Evolutionary conservation across 345 rosid genomes (phyloP).

Genomic region (Sonneratia alba): DNA sequence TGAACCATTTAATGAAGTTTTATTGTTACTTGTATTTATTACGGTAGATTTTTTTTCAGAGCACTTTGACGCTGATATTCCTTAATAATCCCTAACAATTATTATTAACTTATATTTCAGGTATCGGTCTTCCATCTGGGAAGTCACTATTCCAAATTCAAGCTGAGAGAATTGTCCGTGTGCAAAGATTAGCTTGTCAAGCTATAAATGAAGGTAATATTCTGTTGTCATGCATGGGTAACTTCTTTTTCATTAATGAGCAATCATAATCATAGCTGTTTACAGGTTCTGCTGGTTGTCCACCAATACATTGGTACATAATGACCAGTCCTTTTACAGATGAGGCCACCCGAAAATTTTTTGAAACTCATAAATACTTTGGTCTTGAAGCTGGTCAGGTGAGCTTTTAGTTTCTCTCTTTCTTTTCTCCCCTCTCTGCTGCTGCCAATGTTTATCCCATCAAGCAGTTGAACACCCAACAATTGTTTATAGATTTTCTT

Average conservation of each 20-base stretch:
- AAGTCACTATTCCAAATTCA: conserved; percentile 95
- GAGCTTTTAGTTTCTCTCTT: conserved; percentile 7
- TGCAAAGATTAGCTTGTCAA: conserved; percentile 83
- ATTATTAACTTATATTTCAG: conserved; percentile 28
- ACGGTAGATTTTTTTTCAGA: neutral
- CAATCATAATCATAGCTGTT: neutral
- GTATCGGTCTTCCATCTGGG: conserved; percentile 90
- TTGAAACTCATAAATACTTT: conserved; percentile 73
- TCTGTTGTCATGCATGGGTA: neutral
- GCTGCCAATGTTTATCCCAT: neutral
- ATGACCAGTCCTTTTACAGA: conserved; percentile 99
- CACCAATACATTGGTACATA: conserved; percentile 79
- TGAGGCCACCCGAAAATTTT: conserved; percentile 65
- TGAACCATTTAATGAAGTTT: neutral
- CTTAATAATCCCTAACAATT: neutral
- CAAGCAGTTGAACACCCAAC: neutral
- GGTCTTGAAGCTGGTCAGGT: conserved; percentile 93
- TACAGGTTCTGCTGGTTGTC: conserved; percentile 50
- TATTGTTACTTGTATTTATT: neutral
- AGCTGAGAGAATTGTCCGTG: conserved; percentile 87
- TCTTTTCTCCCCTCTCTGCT: neutral
- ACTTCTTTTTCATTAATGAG: neutral
- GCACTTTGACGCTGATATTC: neutral
- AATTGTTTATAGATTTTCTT: neutral
- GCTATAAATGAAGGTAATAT: conserved; percentile 59